These are phyloP conservation scores for Silybum marianum DNA, from an alignment of 129 eudicot species.

Conservation along the genomic window DNA sequence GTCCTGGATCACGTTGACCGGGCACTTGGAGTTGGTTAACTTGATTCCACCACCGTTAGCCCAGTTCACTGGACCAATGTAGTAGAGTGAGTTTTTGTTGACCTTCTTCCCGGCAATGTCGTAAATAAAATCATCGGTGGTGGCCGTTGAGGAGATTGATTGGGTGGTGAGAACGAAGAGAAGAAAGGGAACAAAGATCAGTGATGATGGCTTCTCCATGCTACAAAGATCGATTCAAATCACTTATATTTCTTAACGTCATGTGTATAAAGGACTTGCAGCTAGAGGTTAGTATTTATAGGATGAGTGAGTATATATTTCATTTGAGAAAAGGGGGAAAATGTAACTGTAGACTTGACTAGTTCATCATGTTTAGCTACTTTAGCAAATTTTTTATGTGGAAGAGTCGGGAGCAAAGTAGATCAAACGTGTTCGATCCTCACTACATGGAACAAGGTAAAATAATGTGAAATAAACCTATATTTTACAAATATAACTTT, in stretches of 20 bases:
- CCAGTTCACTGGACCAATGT: background rate
- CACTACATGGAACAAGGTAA: no score
- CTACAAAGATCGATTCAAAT: background rate
- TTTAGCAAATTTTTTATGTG: no score
- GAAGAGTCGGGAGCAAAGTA: no score
- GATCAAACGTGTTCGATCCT: no score
- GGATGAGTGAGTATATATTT: background rate
- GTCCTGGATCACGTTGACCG: background rate
- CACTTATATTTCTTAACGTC: background rate
- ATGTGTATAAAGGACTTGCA: background rate
- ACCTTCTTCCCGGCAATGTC: conserved; percentile 6
- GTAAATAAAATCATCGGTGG: background rate
- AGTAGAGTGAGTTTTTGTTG: background rate
- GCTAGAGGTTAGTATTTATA: background rate
- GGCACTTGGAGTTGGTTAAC: background rate
- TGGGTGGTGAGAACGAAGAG: background rate
- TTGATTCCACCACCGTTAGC: background rate
- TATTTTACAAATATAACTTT: no score
- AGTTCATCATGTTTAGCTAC: background rate
- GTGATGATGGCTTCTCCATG: background rate
- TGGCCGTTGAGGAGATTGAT: conserved; percentile 3
- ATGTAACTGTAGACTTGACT: background rate
- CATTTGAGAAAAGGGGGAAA: background rate
- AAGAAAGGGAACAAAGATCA: background rate
- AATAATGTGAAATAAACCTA: no score